A percentile compares a stretch with the other conserved stretches of the same genome.
Conservation (phyloP, 2,329 filamentous ascomycete genomes). For the Trichocomaceae sp. region DNA sequence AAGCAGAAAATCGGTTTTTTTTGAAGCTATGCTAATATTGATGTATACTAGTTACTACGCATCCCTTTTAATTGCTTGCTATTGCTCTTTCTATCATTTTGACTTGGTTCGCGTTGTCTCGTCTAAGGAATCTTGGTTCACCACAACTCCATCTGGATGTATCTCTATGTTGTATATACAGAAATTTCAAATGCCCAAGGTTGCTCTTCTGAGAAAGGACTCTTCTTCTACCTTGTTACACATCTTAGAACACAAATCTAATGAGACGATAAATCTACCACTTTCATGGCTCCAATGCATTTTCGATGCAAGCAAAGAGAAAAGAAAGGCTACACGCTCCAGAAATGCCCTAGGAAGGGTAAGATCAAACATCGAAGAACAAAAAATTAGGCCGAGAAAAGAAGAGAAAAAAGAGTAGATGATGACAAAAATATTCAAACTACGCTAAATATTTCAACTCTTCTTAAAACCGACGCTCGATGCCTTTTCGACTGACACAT, state of each 20-base stretch:
- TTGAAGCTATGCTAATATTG: background rate
- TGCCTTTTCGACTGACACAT: constrained; percentile 58
- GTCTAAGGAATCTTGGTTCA: too few relatives aligned
- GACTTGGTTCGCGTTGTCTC: background rate
- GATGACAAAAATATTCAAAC: background rate
- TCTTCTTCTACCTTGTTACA: background rate
- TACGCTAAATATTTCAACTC: background rate
- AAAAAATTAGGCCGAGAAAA: background rate
- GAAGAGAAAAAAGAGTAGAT: background rate
- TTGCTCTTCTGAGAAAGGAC: background rate
- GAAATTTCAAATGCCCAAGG: background rate
- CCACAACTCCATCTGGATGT: background rate
- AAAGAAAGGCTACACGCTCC: background rate
- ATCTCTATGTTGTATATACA: background rate
- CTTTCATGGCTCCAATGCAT: background rate
- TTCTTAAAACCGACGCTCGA: constrained; percentile 38
- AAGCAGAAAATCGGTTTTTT: background rate
- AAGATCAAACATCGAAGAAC: background rate
- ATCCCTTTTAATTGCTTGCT: background rate
- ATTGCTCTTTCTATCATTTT: background rate
- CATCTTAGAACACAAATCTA: background rate
- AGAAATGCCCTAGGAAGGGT: background rate
- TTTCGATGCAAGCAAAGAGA: background rate
- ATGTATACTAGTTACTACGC: background rate
- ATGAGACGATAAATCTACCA: background rate